A percentile compares a stretch with the other conserved stretches of the same genome.
Evolutionary conservation across 345 rosid species (phyloP).

Genomic region (Firmiana major): DNA sequence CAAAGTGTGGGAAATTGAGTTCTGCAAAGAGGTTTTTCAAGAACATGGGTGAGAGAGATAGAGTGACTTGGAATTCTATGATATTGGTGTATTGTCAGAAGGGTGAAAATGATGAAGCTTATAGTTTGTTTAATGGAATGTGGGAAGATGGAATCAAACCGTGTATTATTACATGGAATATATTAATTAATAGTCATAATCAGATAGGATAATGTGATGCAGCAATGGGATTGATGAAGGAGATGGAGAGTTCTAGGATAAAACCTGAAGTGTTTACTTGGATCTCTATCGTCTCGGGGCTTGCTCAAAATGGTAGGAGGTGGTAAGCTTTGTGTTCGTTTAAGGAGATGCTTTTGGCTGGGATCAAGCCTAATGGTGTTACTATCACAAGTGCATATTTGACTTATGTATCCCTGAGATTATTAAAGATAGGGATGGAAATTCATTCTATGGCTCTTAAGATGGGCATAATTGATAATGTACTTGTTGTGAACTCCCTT

Average conservation of each 20-base stretch:
- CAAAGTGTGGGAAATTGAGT: constrained; percentile 66
- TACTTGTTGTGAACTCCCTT: constrained; percentile 73
- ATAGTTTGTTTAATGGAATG: constrained; percentile 57
- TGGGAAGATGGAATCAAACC: constrained; percentile 51
- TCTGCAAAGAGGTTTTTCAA: constrained; percentile 55
- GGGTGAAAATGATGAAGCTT: constrained; percentile 60
- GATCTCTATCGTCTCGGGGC: constrained; percentile 79
- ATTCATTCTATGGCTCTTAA: constrained; percentile 57
- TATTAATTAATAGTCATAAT: constrained; percentile 55
- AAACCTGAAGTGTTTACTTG: constrained; percentile 71
- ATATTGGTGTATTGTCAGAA: constrained; percentile 63
- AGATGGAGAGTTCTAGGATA: constrained; percentile 58
- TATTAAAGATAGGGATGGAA: constrained; percentile 49
- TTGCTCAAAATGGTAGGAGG: constrained; percentile 58
- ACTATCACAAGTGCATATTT: constrained; percentile 64
- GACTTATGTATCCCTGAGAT: constrained; percentile 54
- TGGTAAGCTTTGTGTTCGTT: constrained; percentile 54
- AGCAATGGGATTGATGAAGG: constrained; percentile 60
- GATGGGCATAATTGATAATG: constrained; percentile 45
- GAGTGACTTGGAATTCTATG: constrained; percentile 70
- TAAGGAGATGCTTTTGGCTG: constrained; percentile 54
- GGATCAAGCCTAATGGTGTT: constrained; percentile 67
- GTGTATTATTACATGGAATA: constrained; percentile 63
- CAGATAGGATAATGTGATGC: constrained; percentile 62
- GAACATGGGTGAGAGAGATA: constrained; percentile 52